phyloP scores from a whole-genome alignment of 768 basidiomycete genomes.

The Artomyces pyxidatus region DNA sequence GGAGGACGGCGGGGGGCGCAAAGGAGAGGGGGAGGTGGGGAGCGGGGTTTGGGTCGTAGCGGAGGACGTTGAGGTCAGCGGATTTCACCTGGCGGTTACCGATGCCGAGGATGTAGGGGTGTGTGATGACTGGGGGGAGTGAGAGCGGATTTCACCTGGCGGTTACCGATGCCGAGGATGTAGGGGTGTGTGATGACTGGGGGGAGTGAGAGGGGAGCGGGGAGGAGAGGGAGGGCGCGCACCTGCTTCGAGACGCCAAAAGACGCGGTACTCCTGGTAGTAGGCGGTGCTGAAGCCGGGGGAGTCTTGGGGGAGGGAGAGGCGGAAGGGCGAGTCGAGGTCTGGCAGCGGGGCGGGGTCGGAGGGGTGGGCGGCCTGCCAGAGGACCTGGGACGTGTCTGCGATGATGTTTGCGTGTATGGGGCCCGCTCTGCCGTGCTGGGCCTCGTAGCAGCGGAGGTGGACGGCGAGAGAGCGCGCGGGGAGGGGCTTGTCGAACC shows the following conservation, averaged over 20 bases:
- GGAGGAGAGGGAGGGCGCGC: constrained; percentile 22
- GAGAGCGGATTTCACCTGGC: constrained; percentile 63
- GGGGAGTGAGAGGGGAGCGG: constrained; percentile 12
- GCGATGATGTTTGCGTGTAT: constrained; percentile 58
- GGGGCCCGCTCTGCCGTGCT: constrained; percentile 51
- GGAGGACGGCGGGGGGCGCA: constrained; percentile 27
- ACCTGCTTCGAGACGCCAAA: constrained; percentile 83
- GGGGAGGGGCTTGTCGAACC: constrained; percentile 58
- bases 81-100: constrained; percentile 63
- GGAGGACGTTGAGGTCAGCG: constrained; percentile 64
- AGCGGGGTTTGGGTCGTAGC: constrained; percentile 48
- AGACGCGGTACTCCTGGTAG: constrained; percentile 71
- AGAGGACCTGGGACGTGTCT: constrained; percentile 58
- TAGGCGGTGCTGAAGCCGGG: constrained; percentile 61
- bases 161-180: constrained; percentile 56
- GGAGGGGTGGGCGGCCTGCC: constrained; percentile 53
- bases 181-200: constrained; percentile 59
- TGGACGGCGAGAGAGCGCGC: constrained; percentile 62
- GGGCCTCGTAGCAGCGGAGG: constrained; percentile 80
- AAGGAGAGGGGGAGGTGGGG: constrained; percentile 27
- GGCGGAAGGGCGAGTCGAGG: constrained; percentile 61
- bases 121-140: constrained; percentile 52
- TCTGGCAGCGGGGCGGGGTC: constrained; percentile 57
- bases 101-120: constrained; percentile 54
- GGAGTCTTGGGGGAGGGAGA: constrained; percentile 55